Evolutionary conservation across 2,329 filamentous ascomycete species (phyloP).

Genomic region (Pseudogymnoascus sp.): DNA sequence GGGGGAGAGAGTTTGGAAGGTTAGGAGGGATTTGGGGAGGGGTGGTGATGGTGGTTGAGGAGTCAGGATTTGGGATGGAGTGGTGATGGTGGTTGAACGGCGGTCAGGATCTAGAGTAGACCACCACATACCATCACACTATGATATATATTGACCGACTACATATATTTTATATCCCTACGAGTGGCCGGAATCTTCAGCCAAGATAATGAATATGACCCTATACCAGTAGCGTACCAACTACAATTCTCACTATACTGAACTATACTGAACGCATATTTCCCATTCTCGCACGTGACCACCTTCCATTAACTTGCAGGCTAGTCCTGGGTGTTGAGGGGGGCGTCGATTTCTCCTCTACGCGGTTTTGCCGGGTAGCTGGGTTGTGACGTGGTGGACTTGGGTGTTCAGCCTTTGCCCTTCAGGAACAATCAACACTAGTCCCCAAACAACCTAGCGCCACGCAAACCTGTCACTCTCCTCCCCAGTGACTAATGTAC

Average conservation of each 20-base stretch:
- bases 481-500: background rate
- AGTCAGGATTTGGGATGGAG: no score
- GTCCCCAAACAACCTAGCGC: background rate
- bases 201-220: background rate
- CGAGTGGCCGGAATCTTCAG: background rate
- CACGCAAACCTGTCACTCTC: background rate
- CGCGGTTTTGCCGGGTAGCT: no score
- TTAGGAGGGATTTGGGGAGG: slow-evolving; percentile 51
- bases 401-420: no score
- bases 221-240: background rate
- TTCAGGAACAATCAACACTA: background rate
- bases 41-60: background rate
- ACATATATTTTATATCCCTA: background rate
- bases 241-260: background rate
- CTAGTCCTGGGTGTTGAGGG: no score
- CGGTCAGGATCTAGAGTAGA: background rate
- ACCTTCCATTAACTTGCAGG: no score
- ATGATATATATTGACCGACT: no score
- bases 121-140: background rate
- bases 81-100: background rate
- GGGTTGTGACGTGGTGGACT: no score
- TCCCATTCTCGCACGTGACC: background rate
- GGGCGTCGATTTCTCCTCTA: no score
- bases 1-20: slow-evolving; percentile 56
- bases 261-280: background rate